These are phyloP conservation scores for Magnolia changhungtana DNA, from an alignment of 164 flowering plant genomes.

Conservation along the genomic window DNA sequence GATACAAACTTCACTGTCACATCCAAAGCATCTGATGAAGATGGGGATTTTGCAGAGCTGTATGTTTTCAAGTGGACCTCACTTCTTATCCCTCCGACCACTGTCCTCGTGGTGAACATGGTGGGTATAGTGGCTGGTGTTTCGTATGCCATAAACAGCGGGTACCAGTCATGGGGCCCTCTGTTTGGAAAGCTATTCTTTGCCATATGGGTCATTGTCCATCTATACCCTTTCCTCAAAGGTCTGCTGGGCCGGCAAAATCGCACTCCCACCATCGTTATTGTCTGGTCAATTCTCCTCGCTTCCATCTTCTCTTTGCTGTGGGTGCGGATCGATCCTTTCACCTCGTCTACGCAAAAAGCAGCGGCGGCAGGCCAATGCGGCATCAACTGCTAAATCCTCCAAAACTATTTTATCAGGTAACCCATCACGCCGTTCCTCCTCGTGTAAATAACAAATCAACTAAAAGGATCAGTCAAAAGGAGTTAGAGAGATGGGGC, in stretches of 20 bases:
- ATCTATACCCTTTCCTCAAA: conserved; percentile 90
- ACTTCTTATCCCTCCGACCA: conserved; percentile 91
- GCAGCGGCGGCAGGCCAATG: conserved; percentile 59
- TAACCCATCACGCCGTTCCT: not conserved
- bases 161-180: conserved; percentile 98
- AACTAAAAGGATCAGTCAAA: conserved; percentile 3
- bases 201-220: conserved; percentile 87
- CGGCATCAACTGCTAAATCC: conserved; percentile 64
- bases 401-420: conserved; percentile 1
- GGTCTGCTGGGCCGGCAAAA: conserved; percentile 90
- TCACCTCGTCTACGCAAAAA: conserved; percentile 42
- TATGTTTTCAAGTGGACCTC: conserved; percentile 94
- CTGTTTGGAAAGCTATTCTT: conserved; percentile 93
- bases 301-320: conserved; percentile 94
- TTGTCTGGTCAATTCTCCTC: conserved; percentile 93
- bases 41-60: conserved; percentile 90
- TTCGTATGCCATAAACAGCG: conserved; percentile 85
- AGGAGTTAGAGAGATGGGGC: not conserved
- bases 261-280: conserved; percentile 90
- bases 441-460: conserved; percentile 33
- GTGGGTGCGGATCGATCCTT: conserved; percentile 95
- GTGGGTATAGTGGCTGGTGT: conserved; percentile 96
- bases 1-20: conserved; percentile 98
- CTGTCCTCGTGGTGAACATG: conserved; percentile 76
- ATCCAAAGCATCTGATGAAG: conserved; percentile 89